Evolutionary conservation across 345 rosid genomes (phyloP).

Genomic region (Hibiscus trionum): DNA sequence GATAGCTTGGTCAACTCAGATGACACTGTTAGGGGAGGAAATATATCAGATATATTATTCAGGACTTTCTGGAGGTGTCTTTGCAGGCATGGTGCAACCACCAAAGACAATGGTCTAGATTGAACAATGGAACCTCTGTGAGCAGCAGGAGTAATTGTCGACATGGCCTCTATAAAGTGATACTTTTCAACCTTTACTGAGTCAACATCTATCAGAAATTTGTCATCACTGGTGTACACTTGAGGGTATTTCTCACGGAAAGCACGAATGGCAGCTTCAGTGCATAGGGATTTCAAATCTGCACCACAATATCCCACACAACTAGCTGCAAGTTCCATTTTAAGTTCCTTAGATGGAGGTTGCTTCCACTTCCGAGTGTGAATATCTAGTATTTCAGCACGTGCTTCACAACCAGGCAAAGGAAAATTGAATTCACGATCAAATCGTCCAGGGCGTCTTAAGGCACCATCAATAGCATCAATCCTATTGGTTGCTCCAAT

Average conservation of each 20-base stretch:
- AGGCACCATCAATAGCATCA: constrained; percentile 99
- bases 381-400: constrained; percentile 89
- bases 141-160: constrained; percentile 96
- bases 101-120: constrained; percentile 88
- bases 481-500: constrained; percentile 99
- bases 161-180: constrained; percentile 94
- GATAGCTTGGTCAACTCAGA: constrained; percentile 79
- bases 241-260: constrained; percentile 98
- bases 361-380: constrained; percentile 97
- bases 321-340: constrained; percentile 86
- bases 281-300: constrained; percentile 90
- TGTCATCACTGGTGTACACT: constrained; percentile 96
- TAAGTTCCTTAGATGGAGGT: constrained; percentile 82
- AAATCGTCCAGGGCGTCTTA: constrained; percentile 98
- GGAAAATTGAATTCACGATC: constrained; percentile 98
- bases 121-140: constrained; percentile 95
- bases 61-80: constrained; percentile 77
- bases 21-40: constrained; percentile 61
- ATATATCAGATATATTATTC: constrained; percentile 57
- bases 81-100: constrained; percentile 85
- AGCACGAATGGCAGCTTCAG: constrained; percentile 98
- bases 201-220: constrained; percentile 88
- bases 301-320: constrained; percentile 99
- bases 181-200: constrained; percentile 75
- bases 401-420: constrained; percentile 96